Evolutionary conservation across 2,329 filamentous ascomycete genomes (phyloP).

Genomic region (Aphanocladium album): DNA sequence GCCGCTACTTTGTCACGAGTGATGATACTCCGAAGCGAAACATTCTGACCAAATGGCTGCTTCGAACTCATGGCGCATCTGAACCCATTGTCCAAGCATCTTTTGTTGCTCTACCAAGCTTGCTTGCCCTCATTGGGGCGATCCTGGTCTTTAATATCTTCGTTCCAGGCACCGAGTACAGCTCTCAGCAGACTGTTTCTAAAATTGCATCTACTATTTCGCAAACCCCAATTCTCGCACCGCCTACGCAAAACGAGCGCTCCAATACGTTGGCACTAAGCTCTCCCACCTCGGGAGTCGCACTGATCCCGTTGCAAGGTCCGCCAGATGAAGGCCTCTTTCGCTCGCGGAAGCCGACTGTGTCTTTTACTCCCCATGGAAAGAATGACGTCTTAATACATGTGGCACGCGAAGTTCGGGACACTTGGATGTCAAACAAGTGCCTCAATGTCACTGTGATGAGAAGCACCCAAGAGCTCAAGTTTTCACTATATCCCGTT

Average conservation of each 20-base stretch:
- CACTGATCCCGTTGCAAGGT: constrained; percentile 27
- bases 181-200: constrained; percentile 2
- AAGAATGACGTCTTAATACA: constrained; percentile 50
- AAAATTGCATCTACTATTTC: constrained; percentile 15
- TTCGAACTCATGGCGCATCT: neutral
- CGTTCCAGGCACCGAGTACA: neutral
- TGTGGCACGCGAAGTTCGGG: constrained; percentile 45
- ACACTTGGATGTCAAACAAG: constrained; percentile 51
- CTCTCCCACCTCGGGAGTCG: constrained; percentile 22
- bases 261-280: neutral
- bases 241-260: constrained; percentile 15
- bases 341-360: constrained; percentile 26
- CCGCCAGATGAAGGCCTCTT: constrained; percentile 31
- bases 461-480: constrained; percentile 42
- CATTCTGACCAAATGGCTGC: neutral
- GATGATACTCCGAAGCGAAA: neutral
- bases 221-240: constrained; percentile 12
- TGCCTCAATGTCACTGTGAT: constrained; percentile 53
- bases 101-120: neutral
- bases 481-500: constrained; percentile 42
- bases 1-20: constrained; percentile 7
- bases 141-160: neutral
- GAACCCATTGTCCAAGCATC: neutral
- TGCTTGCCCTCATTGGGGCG: neutral
- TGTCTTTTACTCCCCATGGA: constrained; percentile 29